Evolutionary conservation across 305 asterid genomes (phyloP).

Genomic region (Solanum hybrid): DNA sequence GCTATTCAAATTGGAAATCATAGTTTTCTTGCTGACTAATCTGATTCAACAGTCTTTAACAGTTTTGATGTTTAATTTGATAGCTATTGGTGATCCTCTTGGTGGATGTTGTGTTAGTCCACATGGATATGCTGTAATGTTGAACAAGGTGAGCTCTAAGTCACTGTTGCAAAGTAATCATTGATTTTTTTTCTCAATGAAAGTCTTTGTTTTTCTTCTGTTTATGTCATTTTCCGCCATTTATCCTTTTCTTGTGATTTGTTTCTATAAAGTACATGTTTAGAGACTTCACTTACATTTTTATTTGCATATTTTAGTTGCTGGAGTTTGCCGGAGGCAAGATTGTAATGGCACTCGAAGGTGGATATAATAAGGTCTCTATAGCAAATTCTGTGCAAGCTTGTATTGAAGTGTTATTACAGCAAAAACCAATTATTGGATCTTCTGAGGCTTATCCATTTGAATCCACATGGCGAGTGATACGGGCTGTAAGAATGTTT

Average conservation of each 20-base stretch:
- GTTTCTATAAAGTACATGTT: background rate
- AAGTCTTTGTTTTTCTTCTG: background rate
- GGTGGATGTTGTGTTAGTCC: conserved; percentile 91
- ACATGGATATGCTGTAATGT: conserved; percentile 74
- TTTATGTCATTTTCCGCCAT: background rate
- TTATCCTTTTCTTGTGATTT: background rate
- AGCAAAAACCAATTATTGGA: conserved; percentile 40
- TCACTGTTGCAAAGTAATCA: background rate
- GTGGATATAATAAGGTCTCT: conserved; percentile 82
- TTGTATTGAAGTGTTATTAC: conserved; percentile 66
- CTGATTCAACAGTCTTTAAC: conserved; percentile 7
- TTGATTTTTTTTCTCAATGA: conserved; percentile 1
- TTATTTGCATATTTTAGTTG: conserved; percentile 41
- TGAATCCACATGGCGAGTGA: conserved; percentile 82
- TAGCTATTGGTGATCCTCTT: conserved; percentile 87
- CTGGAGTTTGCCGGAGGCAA: conserved; percentile 80
- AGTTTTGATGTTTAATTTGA: conserved; percentile 18
- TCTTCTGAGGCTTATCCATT: conserved; percentile 57
- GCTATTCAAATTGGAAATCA: background rate
- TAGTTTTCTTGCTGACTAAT: background rate
- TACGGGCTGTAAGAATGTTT: conserved; percentile 40
- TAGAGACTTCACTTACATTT: conserved; percentile 2
- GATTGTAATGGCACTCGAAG: conserved; percentile 97
- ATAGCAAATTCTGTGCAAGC: conserved; percentile 70
- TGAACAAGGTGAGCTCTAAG: conserved; percentile 55